Evolutionary conservation across 257 asterid species (phyloP), one percentile per base, ranked within the genome.

Genomic region (Sherardia arvensis): DNA sequence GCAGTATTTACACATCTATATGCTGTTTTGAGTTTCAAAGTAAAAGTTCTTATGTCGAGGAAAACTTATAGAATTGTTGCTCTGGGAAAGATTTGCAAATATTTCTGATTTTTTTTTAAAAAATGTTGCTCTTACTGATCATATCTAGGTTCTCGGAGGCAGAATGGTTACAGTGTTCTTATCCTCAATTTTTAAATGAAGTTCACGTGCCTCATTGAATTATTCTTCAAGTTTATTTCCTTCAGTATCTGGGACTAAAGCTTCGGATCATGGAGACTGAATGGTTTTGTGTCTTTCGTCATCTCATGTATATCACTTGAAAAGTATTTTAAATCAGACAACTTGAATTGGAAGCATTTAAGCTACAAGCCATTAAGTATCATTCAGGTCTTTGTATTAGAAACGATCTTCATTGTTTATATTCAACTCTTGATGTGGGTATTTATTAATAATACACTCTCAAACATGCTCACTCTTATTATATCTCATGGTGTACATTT

Each of bases 401-500:
- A 38, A 22, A 22, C 11, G 30, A 36, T 21, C 23, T 61, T 61
- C 22, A 36, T 34, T 14, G 7, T 38, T 1, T 20, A 21, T 36
- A 45, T 12, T 36, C 48, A 40, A 40, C 7, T 15, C 49, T 12
- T 9, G 4, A 22, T 20, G 49, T 33, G 22, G 63, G 53, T 49
- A 20, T 33, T 28, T 34, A 54, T 25, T 14, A n/a, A n/a, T n/a
- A n/a, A n/a, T n/a, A 7, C 48, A n/a, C 64, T 59, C 64, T 33
- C 48, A 30, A 33, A 32, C 28, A n/a, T 26, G 6, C 48, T 30
- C 53, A 45, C 20, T 30, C 28, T 43, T 9, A n/a, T 33, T 11
- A 15, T 29, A 56, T 23, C 53, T 53, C 30, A 48, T 65, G 15
- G 36, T n/a, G 27, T 64, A 21, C 53, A 54, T 68, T 67, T 47